A percentile compares a stretch with the other conserved stretches of the same genome.
phyloP scores from a whole-genome alignment of 352 stramenopile genomes.

The Phytophthora constricta region DNA sequence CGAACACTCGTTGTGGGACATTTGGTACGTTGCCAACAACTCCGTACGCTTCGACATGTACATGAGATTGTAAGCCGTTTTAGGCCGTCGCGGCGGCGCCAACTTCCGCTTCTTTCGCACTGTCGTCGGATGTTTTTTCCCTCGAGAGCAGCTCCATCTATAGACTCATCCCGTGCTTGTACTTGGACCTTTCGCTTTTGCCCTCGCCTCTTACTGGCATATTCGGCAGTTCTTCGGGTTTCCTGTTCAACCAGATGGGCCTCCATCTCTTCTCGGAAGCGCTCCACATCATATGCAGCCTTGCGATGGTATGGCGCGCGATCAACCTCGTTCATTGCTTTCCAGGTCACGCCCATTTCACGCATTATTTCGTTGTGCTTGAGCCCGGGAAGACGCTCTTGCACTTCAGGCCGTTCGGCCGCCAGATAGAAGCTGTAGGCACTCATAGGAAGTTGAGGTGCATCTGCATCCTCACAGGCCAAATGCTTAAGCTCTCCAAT shows the following conservation, averaged over 20 bases:
- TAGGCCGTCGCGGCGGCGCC: conserved; percentile 35
- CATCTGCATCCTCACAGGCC: conserved; percentile 37
- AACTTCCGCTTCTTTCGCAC: conserved; percentile 37
- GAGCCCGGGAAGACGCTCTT: conserved; percentile 27
- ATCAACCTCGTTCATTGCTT: conserved; percentile 40
- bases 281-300: conserved; percentile 50
- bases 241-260: conserved; percentile 25
- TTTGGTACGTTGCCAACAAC: conserved; percentile 58
- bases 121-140: conserved; percentile 8
- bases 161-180: conserved; percentile 2
- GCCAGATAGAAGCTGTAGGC: conserved; percentile 53
- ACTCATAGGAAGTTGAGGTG: conserved; percentile 46
- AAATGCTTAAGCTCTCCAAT: conserved; percentile 49
- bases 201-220: conserved; percentile 3
- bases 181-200: conserved; percentile 23
- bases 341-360: conserved; percentile 53
- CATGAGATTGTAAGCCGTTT: conserved; percentile 72
- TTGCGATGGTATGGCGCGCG: conserved; percentile 41
- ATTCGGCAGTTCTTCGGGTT: background rate
- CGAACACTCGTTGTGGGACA: conserved; percentile 74
- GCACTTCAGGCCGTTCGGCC: conserved; percentile 45
- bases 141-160: background rate
- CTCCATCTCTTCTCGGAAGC: conserved; percentile 65
- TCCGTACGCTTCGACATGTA: conserved; percentile 64
- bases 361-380: conserved; percentile 59